These are phyloP conservation scores for Cercospora sp. DNA, from an alignment of 2,329 filamentous ascomycete species.

Conservation along the genomic window DNA sequence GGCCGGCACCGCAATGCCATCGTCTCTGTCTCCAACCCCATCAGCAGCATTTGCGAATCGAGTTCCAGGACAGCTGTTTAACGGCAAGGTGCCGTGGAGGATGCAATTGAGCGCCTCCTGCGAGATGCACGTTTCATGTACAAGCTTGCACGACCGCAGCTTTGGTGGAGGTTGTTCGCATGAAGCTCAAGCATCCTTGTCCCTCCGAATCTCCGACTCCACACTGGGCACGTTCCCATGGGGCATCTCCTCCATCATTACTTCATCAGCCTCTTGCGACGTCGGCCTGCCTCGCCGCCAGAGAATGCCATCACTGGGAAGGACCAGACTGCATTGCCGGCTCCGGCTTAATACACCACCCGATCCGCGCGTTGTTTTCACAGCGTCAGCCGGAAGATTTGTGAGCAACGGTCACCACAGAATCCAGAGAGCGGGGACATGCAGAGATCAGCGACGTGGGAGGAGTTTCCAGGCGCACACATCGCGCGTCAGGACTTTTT, in stretches of 20 bases:
- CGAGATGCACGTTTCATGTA: too few relatives aligned
- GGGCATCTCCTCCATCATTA: not conserved
- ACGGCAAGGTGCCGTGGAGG: too few relatives aligned
- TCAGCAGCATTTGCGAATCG: not conserved
- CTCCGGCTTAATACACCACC: not conserved
- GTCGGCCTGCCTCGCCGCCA: not conserved
- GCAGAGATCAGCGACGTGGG: not conserved
- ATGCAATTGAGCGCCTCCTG: too few relatives aligned
- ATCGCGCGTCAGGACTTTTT: not conserved
- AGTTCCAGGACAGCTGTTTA: not conserved
- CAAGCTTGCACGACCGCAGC: too few relatives aligned
- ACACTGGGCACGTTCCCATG: not conserved
- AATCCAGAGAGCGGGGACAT: not conserved
- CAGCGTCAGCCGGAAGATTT: not conserved
- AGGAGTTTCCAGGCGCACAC: not conserved
- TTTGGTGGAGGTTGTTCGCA: too few relatives aligned
- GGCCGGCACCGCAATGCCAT: not conserved
- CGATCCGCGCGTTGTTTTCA: not conserved
- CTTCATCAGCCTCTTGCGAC: not conserved
- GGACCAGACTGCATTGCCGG: not conserved
- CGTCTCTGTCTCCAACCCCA: not conserved
- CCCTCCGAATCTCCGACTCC: too few relatives aligned
- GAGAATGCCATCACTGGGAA: too few relatives aligned
- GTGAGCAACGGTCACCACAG: not conserved
- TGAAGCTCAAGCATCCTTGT: too few relatives aligned